Evolutionary conservation across 202 grass and related monocot species (phyloP).

Genomic region (Schoenoplectus tabernaemontani): DNA sequence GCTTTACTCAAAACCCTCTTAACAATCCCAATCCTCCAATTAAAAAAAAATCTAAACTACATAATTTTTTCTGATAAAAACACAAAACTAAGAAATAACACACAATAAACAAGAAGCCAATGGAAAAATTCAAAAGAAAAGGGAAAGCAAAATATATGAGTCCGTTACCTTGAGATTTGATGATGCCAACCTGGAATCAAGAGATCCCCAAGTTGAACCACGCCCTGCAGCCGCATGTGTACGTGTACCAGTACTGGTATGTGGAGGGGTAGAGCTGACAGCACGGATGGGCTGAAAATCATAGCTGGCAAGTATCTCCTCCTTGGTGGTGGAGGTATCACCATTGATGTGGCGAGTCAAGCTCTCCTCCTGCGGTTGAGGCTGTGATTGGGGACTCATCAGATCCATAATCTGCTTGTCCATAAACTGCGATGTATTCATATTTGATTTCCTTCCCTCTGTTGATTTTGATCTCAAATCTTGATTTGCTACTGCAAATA

Average conservation of each 20-base stretch:
- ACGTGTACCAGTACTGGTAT: background rate
- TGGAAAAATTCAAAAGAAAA: background rate
- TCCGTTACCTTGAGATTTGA: slow-evolving; percentile 41
- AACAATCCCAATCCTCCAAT: background rate
- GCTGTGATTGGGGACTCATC: slow-evolving; percentile 50
- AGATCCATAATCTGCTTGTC: slow-evolving; percentile 97
- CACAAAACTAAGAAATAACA: background rate
- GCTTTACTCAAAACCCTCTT: background rate
- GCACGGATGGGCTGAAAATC: slow-evolving; percentile 80
- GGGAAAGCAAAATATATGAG: background rate
- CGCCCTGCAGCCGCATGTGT: slow-evolving; percentile 4
- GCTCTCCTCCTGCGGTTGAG: slow-evolving; percentile 40
- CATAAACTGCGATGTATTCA: slow-evolving; percentile 95
- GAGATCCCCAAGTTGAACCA: slow-evolving; percentile 35
- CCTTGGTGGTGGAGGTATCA: slow-evolving; percentile 26
- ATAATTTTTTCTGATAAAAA: background rate
- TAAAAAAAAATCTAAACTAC: background rate
- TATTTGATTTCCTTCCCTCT: slow-evolving; percentile 13
- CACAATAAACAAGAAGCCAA: background rate
- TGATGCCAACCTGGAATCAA: slow-evolving; percentile 52
- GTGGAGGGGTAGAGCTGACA: slow-evolving; percentile 10
- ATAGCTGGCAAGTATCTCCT: slow-evolving; percentile 71
- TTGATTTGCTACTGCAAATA: background rate
- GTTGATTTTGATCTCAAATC: background rate
- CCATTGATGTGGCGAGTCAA: slow-evolving; percentile 25